These are phyloP conservation scores for Xylaria sp. DNA, from an alignment of 2,329 filamentous ascomycete genomes.

Conservation along the genomic window DNA sequence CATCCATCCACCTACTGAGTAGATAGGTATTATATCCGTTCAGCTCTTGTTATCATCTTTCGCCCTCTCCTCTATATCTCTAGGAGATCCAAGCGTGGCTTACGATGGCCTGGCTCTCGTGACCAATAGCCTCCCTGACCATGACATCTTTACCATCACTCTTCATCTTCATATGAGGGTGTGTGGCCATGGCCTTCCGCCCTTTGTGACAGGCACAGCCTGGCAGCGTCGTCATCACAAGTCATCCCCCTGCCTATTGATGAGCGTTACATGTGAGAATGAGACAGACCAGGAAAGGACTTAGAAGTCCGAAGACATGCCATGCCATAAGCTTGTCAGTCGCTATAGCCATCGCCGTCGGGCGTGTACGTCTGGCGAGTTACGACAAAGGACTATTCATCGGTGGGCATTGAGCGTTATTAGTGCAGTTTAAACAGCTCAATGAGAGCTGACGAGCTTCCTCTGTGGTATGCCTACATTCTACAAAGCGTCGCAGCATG, in stretches of 20 bases:
- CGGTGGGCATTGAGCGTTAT: no score
- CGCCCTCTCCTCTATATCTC: neutral
- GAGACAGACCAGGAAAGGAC: neutral
- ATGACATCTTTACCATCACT: neutral
- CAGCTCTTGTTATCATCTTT: no score
- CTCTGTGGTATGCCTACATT: neutral
- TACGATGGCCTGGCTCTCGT: conserved; percentile 20
- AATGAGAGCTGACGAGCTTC: neutral
- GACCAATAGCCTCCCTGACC: neutral
- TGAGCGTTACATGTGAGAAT: neutral
- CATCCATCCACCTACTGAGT: no score
- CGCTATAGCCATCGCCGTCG: neutral
- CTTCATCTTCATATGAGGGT: conserved; percentile 15
- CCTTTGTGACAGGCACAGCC: conserved; percentile 1
- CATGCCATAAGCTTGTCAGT: neutral
- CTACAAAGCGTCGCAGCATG: neutral
- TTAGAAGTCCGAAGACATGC: neutral
- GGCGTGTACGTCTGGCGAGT: neutral
- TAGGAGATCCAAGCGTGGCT: conserved; percentile 17
- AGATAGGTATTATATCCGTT: no score
- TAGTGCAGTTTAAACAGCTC: neutral
- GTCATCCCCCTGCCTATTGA: neutral
- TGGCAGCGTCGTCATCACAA: neutral
- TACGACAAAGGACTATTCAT: neutral
- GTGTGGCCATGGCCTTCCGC: conserved; percentile 17